These are phyloP conservation scores for Coffea eugenioides DNA, from an alignment of 257 asterid genomes.

Conservation along the genomic window DNA sequence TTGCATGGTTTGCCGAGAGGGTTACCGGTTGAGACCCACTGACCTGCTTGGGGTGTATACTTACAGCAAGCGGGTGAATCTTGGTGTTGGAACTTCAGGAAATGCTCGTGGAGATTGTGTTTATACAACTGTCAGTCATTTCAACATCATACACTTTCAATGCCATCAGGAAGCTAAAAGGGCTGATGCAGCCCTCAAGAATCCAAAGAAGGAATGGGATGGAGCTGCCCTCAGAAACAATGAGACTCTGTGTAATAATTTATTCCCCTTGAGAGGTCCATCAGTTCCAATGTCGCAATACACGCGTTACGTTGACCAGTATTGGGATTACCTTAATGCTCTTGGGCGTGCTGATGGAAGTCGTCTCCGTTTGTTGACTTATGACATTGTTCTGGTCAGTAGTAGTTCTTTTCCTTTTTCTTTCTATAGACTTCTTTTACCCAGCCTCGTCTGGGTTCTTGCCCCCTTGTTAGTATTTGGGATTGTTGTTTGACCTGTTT, in stretches of 20 bases:
- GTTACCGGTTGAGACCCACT: conserved; percentile 81
- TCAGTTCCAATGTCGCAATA: conserved; percentile 84
- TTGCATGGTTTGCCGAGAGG: conserved; percentile 99
- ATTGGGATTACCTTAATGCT: conserved; percentile 94
- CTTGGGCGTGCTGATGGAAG: conserved; percentile 98
- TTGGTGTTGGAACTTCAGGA: conserved; percentile 84
- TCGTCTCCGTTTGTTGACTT: conserved; percentile 83
- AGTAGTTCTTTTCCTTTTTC: conserved; percentile 3
- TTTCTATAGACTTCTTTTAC: not conserved
- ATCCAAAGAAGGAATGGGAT: conserved; percentile 98
- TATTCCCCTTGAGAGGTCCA: conserved; percentile 86
- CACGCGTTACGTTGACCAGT: conserved; percentile 84
- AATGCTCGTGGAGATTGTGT: conserved; percentile 95
- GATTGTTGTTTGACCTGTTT: not conserved
- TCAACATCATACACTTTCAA: conserved; percentile 96
- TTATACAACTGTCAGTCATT: conserved; percentile 96
- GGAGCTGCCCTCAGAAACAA: conserved; percentile 98
- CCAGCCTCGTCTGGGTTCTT: not conserved
- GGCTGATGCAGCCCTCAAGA: conserved; percentile 88
- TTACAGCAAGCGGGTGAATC: conserved; percentile 91
- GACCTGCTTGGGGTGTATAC: conserved; percentile 88
- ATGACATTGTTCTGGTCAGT: conserved; percentile 92
- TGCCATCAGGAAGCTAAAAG: conserved; percentile 99
- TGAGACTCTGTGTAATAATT: conserved; percentile 89
- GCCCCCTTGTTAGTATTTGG: not conserved